Percentiles rank a stretch among this genome's conserved stretches.
These are phyloP conservation scores for Trichomonas vaginalis DNA, from an alignment of 208 protist species.

Conservation along the genomic window DNA sequence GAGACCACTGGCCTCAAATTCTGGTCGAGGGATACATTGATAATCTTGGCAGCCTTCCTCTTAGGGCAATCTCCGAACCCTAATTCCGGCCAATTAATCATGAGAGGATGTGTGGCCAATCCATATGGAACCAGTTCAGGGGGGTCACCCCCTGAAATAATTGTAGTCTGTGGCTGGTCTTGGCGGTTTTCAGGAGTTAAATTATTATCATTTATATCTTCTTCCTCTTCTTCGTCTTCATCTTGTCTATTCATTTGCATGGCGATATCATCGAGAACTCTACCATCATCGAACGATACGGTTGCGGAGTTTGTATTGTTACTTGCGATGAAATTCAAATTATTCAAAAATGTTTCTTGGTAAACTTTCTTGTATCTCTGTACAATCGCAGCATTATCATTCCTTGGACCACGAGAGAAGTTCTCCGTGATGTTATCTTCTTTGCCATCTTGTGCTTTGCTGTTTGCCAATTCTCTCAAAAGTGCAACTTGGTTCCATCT, in stretches of 20 bases:
- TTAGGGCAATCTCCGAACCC: not conserved
- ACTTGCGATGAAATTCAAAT: not conserved
- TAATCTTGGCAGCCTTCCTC: not conserved
- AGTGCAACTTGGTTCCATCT: not conserved
- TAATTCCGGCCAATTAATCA: not conserved
- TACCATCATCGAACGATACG: not conserved
- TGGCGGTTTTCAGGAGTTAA: too few species aligned
- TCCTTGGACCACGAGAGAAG: not conserved
- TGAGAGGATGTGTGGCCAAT: not conserved
- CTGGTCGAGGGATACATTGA: not conserved
- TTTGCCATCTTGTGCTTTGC: not conserved
- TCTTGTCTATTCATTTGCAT: not conserved
- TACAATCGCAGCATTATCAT: not conserved
- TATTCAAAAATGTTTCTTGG: not conserved
- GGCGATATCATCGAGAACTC: not conserved
- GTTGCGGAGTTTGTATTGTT: not conserved
- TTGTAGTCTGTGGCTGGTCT: not conserved
- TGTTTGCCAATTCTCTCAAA: not conserved
- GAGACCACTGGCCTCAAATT: not conserved
- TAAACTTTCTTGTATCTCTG: not conserved
- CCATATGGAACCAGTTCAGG: not conserved
- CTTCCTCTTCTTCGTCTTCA: not conserved
- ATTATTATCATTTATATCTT: not conserved
- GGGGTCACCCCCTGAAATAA: not conserved
- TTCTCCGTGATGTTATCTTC: not conserved